Evolutionary conservation across 805 yeast genomes (phyloP), one percentile per base, ranked within the genome.

Genomic region (Barnettozyma populi): DNA sequence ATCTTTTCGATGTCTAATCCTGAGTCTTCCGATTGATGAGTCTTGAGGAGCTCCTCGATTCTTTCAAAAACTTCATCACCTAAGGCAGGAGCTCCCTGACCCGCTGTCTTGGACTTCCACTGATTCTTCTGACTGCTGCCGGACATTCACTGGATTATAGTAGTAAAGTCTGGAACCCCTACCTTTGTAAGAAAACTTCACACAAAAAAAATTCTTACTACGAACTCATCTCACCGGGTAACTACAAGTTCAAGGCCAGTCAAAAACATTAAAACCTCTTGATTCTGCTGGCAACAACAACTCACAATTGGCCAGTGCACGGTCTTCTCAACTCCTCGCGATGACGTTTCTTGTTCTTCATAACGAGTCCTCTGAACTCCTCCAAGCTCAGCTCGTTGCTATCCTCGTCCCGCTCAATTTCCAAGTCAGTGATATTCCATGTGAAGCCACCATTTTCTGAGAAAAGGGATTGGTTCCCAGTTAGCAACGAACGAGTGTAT

Each of bases 1-100:
- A 70, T 48, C 16, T 55, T 57, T 2, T 48, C 43, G 16, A 43
- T 20, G 35, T 57, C 51, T 7, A 51, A 39, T 32, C 27, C 41
- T 14, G 41, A 4, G 41, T 18, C 41, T 19, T 37, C 41, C 11
- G 21, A 14, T 2, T 37, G 18, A 16, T 37, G 10, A 7, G 27
- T 5, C 10, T 50, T 44, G 16, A 57, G 36, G 4, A 56, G 41
- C 0, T 44, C 34, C 20, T 53, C 56, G 7, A 55, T 45, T 31
- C 49, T 53, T 25, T 58, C 61, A 13, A 57, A 48, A 8, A 52
- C 55, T 2, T 21, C 39, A 25, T 41, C 25, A 2, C 38, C 49
- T 7, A 27, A 10, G 18, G 24, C 21, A 5, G 27, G 7, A 16
- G 45, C 27, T 7, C 7, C 43, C 16, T n/a, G 35, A 18, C 20